phyloP scores from a whole-genome alignment of 352 stramenopile genomes.

The Plasmopara halstedii region DNA sequence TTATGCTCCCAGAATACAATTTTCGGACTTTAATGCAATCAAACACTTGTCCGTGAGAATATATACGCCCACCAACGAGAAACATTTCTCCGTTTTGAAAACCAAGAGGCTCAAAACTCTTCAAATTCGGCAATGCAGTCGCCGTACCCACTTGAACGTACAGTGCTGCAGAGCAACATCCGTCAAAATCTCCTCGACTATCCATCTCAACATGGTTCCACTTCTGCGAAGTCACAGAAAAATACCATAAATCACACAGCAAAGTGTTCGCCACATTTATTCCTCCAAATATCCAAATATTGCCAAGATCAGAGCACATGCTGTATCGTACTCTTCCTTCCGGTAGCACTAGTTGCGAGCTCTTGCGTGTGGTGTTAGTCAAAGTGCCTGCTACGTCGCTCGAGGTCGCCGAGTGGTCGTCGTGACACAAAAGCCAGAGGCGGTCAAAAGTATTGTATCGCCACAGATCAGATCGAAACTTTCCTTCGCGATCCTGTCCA shows the following conservation, averaged over 20 bases:
- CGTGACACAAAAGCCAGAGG: slow-evolving; percentile 78
- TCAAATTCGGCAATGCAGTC: slow-evolving; percentile 35
- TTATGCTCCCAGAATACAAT: slow-evolving; percentile 24
- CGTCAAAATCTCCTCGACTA: slow-evolving; percentile 36
- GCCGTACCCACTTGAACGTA: slow-evolving; percentile 37
- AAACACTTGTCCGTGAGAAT: slow-evolving; percentile 15
- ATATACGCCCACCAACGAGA: slow-evolving; percentile 36
- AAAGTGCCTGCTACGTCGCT: slow-evolving; percentile 7
- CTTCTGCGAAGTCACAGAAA: slow-evolving; percentile 53
- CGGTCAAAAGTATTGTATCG: slow-evolving; percentile 84
- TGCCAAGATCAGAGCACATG: slow-evolving; percentile 68
- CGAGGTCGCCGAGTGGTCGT: slow-evolving; percentile 56
- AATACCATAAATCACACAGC: slow-evolving; percentile 74
- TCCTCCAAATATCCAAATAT: slow-evolving; percentile 78
- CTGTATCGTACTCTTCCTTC: slow-evolving; percentile 57
- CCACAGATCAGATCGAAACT: slow-evolving; percentile 72
- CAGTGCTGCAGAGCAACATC: slow-evolving; percentile 35
- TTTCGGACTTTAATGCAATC: slow-evolving; percentile 23
- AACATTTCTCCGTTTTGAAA: slow-evolving; percentile 23
- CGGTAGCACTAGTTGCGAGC: slow-evolving; percentile 42
- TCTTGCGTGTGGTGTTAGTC: slow-evolving; percentile 10
- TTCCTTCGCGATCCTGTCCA: slow-evolving; percentile 73
- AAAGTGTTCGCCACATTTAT: slow-evolving; percentile 32
- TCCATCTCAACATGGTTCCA: slow-evolving; percentile 54
- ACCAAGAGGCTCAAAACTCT: slow-evolving; percentile 21